Evolutionary conservation across 1,284 basidiomycete species (phyloP).

Genomic region (Melanopsichium pennsylvanicum): DNA sequence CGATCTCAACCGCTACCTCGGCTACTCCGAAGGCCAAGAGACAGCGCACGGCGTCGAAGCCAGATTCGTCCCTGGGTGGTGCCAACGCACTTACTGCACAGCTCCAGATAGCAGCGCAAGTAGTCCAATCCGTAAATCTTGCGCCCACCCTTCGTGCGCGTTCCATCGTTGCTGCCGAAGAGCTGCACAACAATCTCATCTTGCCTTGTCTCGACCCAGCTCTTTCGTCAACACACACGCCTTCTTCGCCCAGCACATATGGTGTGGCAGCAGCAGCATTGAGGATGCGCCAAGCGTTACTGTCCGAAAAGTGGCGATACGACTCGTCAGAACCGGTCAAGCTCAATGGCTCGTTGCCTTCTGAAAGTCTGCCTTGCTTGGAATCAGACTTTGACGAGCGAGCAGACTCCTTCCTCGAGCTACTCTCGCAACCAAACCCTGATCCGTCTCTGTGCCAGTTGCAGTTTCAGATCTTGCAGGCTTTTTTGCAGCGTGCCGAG

Average conservation of each 20-base stretch:
- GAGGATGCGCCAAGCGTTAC: conserved; percentile 22
- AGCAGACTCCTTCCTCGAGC: conserved; percentile 21
- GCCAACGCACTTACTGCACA: conserved; percentile 9
- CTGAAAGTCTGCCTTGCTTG: conserved; percentile 25
- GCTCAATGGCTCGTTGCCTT: conserved; percentile 36
- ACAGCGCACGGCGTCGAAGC: conserved; percentile 13
- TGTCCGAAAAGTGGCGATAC: conserved; percentile 40
- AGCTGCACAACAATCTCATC: conserved; percentile 24
- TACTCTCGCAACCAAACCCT: not conserved
- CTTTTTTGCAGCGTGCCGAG: conserved; percentile 39
- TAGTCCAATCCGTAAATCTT: conserved; percentile 30
- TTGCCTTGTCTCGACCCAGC: conserved; percentile 27
- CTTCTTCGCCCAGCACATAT: not conserved
- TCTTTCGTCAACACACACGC: not conserved
- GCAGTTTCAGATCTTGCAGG: conserved; percentile 31
- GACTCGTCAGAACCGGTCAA: conserved; percentile 35
- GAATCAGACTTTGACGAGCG: conserved; percentile 29
- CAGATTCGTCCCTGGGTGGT: too few relatives aligned
- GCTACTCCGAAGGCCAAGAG: conserved; percentile 13
- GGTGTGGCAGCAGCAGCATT: conserved; percentile 35
- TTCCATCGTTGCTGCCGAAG: conserved; percentile 29
- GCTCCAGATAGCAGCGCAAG: conserved; percentile 24
- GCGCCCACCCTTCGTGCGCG: conserved; percentile 23
- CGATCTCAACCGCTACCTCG: not conserved
- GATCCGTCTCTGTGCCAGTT: conserved; percentile 3